Conservation (phyloP, 352 stramenopile species). For the Globisporangium sylvaticum region DNA sequence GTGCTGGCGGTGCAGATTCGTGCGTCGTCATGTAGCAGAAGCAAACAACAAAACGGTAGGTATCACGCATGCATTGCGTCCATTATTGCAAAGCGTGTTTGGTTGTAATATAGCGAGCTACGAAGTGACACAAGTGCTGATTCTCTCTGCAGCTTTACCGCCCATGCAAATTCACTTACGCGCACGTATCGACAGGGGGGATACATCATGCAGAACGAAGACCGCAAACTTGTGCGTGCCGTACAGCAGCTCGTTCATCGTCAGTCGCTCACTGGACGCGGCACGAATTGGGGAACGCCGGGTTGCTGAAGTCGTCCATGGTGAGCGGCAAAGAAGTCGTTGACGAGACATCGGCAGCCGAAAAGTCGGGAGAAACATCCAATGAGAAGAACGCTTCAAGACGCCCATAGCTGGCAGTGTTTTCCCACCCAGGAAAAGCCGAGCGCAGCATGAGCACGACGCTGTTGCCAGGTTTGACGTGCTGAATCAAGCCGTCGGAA, state of each 20-base stretch:
- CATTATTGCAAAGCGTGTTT: not conserved
- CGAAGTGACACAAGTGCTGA: not conserved
- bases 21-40: conserved; percentile 11
- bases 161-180: not conserved
- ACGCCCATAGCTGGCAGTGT: not conserved
- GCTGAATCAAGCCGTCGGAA: not conserved
- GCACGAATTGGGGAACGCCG: not conserved
- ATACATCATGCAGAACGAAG: too few relatives aligned
- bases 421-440: not conserved
- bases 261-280: not conserved
- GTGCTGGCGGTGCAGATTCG: not conserved
- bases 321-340: not conserved
- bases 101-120: not conserved
- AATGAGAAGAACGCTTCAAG: not conserved
- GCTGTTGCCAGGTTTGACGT: not conserved
- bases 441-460: not conserved
- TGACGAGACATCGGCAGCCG: not conserved
- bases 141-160: not conserved
- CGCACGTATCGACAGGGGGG: too few relatives aligned
- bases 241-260: not conserved
- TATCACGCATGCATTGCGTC: not conserved
- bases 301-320: not conserved
- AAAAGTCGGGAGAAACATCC: not conserved
- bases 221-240: not conserved
- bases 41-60: not conserved